phyloP scores from a whole-genome alignment of 176 grass and related monocot species.

The Aegilops speltoides region DNA sequence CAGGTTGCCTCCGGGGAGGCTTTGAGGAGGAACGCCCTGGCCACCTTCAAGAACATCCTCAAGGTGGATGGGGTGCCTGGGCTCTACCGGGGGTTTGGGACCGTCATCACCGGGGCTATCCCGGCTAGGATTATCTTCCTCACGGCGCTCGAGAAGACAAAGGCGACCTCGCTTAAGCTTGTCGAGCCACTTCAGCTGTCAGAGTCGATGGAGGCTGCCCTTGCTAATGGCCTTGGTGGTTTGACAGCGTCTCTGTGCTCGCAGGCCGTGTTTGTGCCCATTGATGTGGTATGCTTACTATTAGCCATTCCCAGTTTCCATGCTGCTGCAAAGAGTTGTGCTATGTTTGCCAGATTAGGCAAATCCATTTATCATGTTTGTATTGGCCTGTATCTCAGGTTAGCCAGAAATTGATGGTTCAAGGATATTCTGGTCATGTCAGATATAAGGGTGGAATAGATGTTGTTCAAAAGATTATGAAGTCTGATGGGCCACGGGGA shows the following conservation, averaged over 20 bases:
- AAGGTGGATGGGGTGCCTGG: slow-evolving; percentile 74
- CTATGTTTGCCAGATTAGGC: not conserved
- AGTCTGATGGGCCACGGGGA: slow-evolving; percentile 75
- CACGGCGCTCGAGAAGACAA: slow-evolving; percentile 78
- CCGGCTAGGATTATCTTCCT: slow-evolving; percentile 94
- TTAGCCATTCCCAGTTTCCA: not conserved
- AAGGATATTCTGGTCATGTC: slow-evolving; percentile 88
- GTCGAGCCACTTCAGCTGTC: slow-evolving; percentile 73
- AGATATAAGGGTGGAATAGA: slow-evolving; percentile 88
- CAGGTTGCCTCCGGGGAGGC: slow-evolving; percentile 89
- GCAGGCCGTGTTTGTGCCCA: slow-evolving; percentile 86
- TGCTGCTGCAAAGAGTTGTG: slow-evolving; percentile 9
- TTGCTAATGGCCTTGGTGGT: slow-evolving; percentile 84
- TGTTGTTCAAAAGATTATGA: slow-evolving; percentile 72
- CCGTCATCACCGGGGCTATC: slow-evolving; percentile 81
- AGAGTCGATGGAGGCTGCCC: slow-evolving; percentile 65
- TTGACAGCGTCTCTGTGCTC: slow-evolving; percentile 77
- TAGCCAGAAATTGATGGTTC: slow-evolving; percentile 99
- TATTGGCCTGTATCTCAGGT: slow-evolving; percentile 54
- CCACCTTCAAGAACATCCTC: slow-evolving; percentile 75
- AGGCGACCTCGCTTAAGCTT: slow-evolving; percentile 65
- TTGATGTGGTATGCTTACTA: slow-evolving; percentile 80
- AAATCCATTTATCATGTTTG: slow-evolving; percentile 22
- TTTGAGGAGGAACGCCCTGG: slow-evolving; percentile 71
- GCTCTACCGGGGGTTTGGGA: slow-evolving; percentile 85